These are phyloP conservation scores for Penicillium polonicum DNA, from an alignment of 2,329 filamentous ascomycete genomes.

Conservation along the genomic window DNA sequence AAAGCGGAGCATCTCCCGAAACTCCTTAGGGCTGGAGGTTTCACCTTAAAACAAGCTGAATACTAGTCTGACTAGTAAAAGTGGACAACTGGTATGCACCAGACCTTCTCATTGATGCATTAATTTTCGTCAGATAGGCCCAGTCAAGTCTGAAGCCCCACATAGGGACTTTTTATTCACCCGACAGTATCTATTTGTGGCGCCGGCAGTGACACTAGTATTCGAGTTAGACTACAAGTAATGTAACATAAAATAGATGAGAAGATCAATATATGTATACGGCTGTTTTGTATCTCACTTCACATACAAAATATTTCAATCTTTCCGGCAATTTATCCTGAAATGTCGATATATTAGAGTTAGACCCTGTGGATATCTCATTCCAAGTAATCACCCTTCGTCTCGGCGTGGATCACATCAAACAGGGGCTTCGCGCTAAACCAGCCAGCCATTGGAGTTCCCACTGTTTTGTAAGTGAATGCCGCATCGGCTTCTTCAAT, in stretches of 20 bases:
- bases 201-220: not conserved
- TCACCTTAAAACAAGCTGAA: constrained; percentile 12
- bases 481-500: constrained; percentile 67
- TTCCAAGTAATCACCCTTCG: constrained; percentile 55
- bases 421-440: constrained; percentile 72
- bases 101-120: constrained; percentile 6
- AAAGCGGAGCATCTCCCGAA: constrained; percentile 2
- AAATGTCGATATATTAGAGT: not conserved
- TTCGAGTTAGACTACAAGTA: not conserved
- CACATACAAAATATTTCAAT: too few species aligned
- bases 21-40: not conserved
- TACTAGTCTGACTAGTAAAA: constrained; percentile 1
- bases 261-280: not conserved
- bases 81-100: too few species aligned
- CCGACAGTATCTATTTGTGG: not conserved
- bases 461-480: constrained; percentile 66
- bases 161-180: not conserved
- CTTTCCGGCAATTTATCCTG: too few species aligned
- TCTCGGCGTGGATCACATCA: constrained; percentile 65
- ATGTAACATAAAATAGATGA: not conserved
- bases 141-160: not conserved
- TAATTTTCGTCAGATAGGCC: not conserved
- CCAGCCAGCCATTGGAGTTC: constrained; percentile 61
- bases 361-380: constrained; percentile 23
- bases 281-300: too few species aligned